A percentile compares a stretch with the other conserved stretches of the same genome.
phyloP scores from a whole-genome alignment of 2,329 filamentous ascomycete genomes.

The Hypoxylon sp. region DNA sequence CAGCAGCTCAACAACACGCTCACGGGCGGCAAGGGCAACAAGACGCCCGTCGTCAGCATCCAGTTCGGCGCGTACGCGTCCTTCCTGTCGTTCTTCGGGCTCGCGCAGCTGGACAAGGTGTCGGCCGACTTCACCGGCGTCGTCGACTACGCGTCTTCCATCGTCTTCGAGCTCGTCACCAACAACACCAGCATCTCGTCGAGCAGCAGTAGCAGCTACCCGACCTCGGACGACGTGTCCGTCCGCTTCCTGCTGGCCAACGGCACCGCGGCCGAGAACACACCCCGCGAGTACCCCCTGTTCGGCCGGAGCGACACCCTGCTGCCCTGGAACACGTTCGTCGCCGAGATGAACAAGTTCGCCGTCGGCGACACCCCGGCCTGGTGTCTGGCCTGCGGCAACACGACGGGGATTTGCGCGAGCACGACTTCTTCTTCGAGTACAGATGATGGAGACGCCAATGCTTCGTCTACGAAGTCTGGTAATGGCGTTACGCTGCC shows the following conservation, averaged over 20 bases:
- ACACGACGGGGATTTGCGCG: conserved; percentile 73
- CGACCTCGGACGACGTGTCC: conserved; percentile 57
- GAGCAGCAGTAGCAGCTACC: conserved; percentile 54
- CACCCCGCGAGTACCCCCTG: conserved; percentile 62
- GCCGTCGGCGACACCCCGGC: conserved; percentile 68
- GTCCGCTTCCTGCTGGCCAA: conserved; percentile 71
- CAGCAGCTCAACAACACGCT: conserved; percentile 62
- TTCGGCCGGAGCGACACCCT: conserved; percentile 65
- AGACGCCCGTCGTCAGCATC: conserved; percentile 57
- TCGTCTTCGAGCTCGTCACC: conserved; percentile 78
- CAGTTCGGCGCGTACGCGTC: conserved; percentile 69
- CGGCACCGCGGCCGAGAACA: conserved; percentile 62
- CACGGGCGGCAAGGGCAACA: conserved; percentile 48
- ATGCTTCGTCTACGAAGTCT: conserved; percentile 33
- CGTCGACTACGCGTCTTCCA: conserved; percentile 83
- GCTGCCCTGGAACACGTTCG: conserved; percentile 76
- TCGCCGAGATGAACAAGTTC: conserved; percentile 68
- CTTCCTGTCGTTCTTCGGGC: conserved; percentile 71
- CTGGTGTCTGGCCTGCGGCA: conserved; percentile 82
- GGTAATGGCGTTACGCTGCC: conserved; percentile 68
- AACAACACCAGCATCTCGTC: conserved; percentile 54
- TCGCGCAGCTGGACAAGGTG: conserved; percentile 59
- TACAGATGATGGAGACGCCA: conserved; percentile 40
- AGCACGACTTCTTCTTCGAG: conserved; percentile 43
- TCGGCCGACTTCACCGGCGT: conserved; percentile 75